phyloP scores from a whole-genome alignment of 2,329 filamentous ascomycete genomes.

The Chalara sp. region DNA sequence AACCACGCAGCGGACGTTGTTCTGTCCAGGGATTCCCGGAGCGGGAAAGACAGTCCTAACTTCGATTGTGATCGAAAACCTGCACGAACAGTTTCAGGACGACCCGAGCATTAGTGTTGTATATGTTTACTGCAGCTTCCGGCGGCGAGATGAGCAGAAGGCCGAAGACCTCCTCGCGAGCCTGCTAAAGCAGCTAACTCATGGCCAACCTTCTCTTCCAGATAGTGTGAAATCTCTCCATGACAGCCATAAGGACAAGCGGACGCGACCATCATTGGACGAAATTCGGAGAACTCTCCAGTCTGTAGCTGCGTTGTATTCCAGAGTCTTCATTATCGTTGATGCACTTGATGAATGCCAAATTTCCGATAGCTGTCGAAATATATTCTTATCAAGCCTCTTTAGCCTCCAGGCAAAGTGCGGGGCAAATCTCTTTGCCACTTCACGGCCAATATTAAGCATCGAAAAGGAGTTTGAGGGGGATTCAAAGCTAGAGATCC shows the following conservation, averaged over 20 bases:
- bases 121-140: constrained; percentile 8
- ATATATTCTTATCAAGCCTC: neutral
- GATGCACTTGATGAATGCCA: neutral
- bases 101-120: neutral
- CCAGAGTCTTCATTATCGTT: neutral
- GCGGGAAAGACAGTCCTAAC: neutral
- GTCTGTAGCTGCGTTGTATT: neutral
- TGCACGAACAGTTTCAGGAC: neutral
- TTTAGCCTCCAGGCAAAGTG: neutral
- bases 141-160: too few species aligned
- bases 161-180: too few species aligned
- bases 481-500: neutral
- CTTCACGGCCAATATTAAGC: neutral
- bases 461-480: neutral
- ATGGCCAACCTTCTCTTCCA: too few species aligned
- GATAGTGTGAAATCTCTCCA: too few species aligned
- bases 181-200: too few species aligned
- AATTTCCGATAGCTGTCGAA: neutral
- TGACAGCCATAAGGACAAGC: neutral
- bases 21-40: neutral
- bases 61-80: neutral
- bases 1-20: neutral
- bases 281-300: neutral
- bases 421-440: neutral
- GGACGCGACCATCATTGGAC: neutral